A percentile compares a stretch with the other conserved stretches of the same genome.
Conservation (phyloP, 2,329 filamentous ascomycete genomes). For the Stemphylium vesicarium region DNA sequence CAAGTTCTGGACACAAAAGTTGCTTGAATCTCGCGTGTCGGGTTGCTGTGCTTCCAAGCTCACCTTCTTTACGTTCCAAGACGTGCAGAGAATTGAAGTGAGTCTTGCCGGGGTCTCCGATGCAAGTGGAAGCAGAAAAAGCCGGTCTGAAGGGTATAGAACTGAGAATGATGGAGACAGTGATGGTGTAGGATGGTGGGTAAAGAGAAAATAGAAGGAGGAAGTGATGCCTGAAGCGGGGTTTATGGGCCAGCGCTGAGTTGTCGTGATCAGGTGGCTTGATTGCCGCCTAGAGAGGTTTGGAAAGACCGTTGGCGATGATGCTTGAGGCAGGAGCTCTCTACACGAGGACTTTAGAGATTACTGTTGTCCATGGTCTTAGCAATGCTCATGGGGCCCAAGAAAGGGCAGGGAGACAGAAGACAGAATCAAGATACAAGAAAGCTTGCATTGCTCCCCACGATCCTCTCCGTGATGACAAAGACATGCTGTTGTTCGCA, state of each 20-base stretch:
- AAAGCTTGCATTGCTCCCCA: constrained; percentile 2
- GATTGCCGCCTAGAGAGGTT: constrained; percentile 11
- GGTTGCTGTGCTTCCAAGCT: neutral
- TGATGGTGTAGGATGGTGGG: constrained; percentile 3
- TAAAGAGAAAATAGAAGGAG: constrained; percentile 15
- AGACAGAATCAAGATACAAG: constrained; percentile 5
- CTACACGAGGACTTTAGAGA: constrained; percentile 30
- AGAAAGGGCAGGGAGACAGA: constrained; percentile 1
- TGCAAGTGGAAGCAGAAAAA: constrained; percentile 3
- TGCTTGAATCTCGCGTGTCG: neutral
- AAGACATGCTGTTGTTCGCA: constrained; percentile 5
- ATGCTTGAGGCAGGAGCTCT: constrained; percentile 25
- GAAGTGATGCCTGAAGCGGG: constrained; percentile 13
- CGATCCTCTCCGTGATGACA: neutral
- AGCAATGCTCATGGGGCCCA: constrained; percentile 20
- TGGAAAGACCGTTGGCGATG: constrained; percentile 22
- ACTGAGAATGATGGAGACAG: constrained; percentile 12
- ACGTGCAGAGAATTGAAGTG: neutral
- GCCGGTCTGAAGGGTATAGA: constrained; percentile 6
- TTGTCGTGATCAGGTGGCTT: constrained; percentile 25
- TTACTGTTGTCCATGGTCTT: constrained; percentile 37
- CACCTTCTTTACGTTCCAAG: neutral
- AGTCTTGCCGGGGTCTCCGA: neutral
- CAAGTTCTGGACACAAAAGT: neutral
- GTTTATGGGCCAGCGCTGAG: constrained; percentile 12